phyloP scores from a whole-genome alignment of 371 early-diverging fungal genomes.

The Mortierella sp. region DNA sequence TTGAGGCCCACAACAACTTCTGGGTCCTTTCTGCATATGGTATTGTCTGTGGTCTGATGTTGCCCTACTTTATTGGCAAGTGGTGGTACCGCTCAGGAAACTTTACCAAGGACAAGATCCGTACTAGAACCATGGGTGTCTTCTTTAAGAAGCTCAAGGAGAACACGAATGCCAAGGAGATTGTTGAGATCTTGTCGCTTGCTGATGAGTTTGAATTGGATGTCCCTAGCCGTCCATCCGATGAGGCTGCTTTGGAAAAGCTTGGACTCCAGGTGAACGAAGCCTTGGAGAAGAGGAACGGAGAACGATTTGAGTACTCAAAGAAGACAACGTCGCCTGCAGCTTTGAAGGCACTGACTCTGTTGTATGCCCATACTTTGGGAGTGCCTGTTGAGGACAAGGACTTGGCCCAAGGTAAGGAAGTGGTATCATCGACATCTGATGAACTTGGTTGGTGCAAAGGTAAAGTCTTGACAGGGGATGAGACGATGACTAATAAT shows the following conservation, averaged over 20 bases:
- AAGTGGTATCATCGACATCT: not conserved
- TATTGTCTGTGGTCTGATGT: constrained; percentile 85
- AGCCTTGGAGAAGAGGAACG: constrained; percentile 68
- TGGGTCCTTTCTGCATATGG: constrained; percentile 85
- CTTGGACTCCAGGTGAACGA: constrained; percentile 65
- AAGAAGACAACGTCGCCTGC: constrained; percentile 58
- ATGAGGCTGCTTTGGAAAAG: constrained; percentile 61
- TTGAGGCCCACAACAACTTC: constrained; percentile 83
- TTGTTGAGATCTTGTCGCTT: constrained; percentile 72
- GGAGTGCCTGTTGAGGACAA: constrained; percentile 71
- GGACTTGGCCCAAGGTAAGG: constrained; percentile 61
- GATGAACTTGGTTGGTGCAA: constrained; percentile 5
- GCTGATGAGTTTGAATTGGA: constrained; percentile 80
- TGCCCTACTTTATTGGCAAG: constrained; percentile 87
- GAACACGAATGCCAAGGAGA: constrained; percentile 59
- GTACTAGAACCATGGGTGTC: constrained; percentile 87
- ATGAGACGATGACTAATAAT: not conserved
- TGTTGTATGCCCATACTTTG: constrained; percentile 88
- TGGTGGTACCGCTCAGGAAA: constrained; percentile 96
- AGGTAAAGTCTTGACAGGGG: constrained; percentile 1
- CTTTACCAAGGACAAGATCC: constrained; percentile 89
- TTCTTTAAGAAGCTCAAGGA: constrained; percentile 93
- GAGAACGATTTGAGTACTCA: constrained; percentile 65
- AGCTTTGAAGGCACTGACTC: constrained; percentile 78
- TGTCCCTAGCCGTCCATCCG: constrained; percentile 59